Evolutionary conservation across 129 eudicot species (phyloP), one percentile per base, ranked within the genome.

Genomic region (Chrysanthemum makinoi): DNA sequence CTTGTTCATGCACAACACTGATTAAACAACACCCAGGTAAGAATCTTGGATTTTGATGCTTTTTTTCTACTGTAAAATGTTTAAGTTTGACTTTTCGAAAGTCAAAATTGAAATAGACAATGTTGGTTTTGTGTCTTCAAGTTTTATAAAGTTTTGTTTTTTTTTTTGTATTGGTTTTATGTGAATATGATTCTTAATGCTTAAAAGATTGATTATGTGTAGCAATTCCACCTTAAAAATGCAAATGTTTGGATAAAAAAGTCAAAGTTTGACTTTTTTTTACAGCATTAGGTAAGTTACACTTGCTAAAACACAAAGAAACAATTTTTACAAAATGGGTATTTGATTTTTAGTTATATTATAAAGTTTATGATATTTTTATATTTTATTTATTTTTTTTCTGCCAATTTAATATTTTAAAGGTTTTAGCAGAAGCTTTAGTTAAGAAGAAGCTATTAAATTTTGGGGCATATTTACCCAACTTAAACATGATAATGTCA

Each of bases 401-500:
- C 35, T 70, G 65, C 26, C 14, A 64, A 72, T 65, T 54, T 72
- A 9, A 28, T 13, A 30, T 71, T 69, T 67, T 80, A 67, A 68
- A 66, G 72, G 55, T 28, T 44, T 70, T 16, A 43, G 28, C 49
- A 57, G 35, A 43, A 55, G 56, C 83, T 80, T 80, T 80, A 75
- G 79, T 80, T 72, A 80, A 68, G 76, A 80, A 80, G 79, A 80
- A 74, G 83, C 71, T 77, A 70, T 70, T 2, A 59, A 52, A 22
- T n/a, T n/a, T n/a, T n/a, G n/a, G n/a, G n/a, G n/a, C n/a, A n/a
- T n/a, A n/a, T n/a, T n/a, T n/a, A n/a, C n/a, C n/a, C n/a, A n/a
- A n/a, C n/a, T n/a, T n/a, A n/a, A n/a, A n/a, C n/a, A n/a, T n/a
- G n/a, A n/a, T n/a, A n/a, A n/a, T n/a, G n/a, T n/a, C n/a, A n/a